Base-by-base conservation (phyloP, 2,329 filamentous ascomycete species). In the Xylaria polymorpha region DNA sequence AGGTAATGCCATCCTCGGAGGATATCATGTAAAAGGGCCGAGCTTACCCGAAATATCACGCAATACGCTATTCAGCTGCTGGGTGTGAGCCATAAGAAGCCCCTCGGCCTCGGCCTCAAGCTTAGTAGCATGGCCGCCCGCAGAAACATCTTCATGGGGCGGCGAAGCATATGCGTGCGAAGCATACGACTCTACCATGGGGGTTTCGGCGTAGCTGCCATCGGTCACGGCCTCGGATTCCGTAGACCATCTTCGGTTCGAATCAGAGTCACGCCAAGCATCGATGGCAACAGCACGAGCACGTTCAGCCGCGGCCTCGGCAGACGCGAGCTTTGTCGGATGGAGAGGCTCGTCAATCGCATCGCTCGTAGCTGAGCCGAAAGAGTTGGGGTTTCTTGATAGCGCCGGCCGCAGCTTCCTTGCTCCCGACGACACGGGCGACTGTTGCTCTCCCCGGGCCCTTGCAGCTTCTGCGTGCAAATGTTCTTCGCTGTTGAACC, bases 301-400 rank as follows among this genome's bases (percentile, higher is more conserved):
- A 51, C 82, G 78, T 60, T 80, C 77, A 56, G 81, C 80, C 2
- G 81, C 81, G 20, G 79, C 80, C 1, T 78, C 80, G 5, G 79
- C 79, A 9, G 80, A 70, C 39, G 64, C 70, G 2, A 61, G 60
- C 44, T 70, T 71, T 20, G 53, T 55, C 5, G 55, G 56, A 50
- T 63, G 58, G 5, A 67, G 43, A 32, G 64, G 64, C 48, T 68
- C 65, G 25, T 72, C 59, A 15, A 35, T 74, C 12, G 73, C 69
- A 15, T 76, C 76, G 61, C 75, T 70, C 0, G 63, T 20, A 5
- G 79, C 72, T 0, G 77, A 79, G 61, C 76, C 76, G 22, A 75
- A 75, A 9, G 81, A 82, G 69, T 75, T 78, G 29, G 71, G 66
- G 29, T 78, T 79, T 51, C 81, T 80, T 32, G 82, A 73, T 6